phyloP scores from a whole-genome alignment of 495 filamentous ascomycete genomes.

The Lasiosphaeria ovina region DNA sequence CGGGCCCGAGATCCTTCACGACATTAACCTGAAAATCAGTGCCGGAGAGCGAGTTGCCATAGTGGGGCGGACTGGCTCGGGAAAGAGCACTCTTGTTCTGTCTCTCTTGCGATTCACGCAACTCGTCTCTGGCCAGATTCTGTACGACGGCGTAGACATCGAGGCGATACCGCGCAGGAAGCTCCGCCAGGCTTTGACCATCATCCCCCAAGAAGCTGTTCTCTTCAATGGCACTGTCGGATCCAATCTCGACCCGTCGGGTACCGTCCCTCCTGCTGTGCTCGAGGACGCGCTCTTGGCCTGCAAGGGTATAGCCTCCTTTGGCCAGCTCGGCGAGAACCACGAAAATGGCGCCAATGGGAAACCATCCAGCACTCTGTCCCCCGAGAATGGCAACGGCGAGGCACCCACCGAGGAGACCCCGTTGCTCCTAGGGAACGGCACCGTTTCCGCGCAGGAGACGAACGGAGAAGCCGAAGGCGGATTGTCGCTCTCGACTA shows the following conservation, averaged over 20 bases:
- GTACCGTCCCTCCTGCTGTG: constrained; percentile 38
- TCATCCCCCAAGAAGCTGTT: constrained; percentile 58
- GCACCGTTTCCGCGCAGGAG: not conserved
- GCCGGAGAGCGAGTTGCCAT: constrained; percentile 56
- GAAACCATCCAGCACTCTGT: constrained; percentile 7
- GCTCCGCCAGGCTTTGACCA: constrained; percentile 51
- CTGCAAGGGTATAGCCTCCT: constrained; percentile 45
- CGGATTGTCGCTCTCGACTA: constrained; percentile 39
- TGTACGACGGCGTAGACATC: constrained; percentile 55
- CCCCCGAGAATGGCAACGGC: too few relatives aligned
- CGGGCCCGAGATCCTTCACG: constrained; percentile 49
- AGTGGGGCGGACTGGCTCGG: constrained; percentile 57
- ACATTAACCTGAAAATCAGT: constrained; percentile 48
- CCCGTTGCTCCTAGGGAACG: not conserved
- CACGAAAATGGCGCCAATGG: not conserved
- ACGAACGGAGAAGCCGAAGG: constrained; percentile 20
- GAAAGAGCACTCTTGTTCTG: constrained; percentile 57
- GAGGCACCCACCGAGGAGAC: constrained; percentile 3
- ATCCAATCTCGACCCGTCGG: constrained; percentile 51
- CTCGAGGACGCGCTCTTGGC: constrained; percentile 44
- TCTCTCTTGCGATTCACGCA: constrained; percentile 57
- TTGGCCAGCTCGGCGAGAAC: constrained; percentile 35
- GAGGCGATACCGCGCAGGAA: constrained; percentile 45
- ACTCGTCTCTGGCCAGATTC: constrained; percentile 45
- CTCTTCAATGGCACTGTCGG: constrained; percentile 52